Percentiles rank a stretch among this genome's conserved stretches.
These are phyloP conservation scores for Torrubiellomyces zombiae DNA, from an alignment of 2,329 filamentous ascomycete species.

Conservation along the genomic window DNA sequence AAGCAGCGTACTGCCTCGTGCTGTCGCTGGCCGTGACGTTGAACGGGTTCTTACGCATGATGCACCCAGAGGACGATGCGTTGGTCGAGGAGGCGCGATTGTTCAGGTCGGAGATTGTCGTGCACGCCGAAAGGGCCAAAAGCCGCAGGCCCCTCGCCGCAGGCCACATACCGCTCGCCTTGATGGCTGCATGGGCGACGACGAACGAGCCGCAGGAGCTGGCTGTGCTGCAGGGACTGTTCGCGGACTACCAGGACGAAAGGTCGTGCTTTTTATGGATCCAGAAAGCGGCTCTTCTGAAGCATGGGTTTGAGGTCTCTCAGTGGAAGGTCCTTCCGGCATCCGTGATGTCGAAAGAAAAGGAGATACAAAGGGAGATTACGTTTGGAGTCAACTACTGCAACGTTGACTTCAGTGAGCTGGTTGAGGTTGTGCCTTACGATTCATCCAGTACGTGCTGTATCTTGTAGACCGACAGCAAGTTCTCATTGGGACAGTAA, in stretches of 20 bases:
- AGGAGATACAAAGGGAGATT: no score
- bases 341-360: no score
- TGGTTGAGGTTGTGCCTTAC: no score
- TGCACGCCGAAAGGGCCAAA: slow-evolving; percentile 7
- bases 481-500: no score
- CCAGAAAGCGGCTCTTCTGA: no score
- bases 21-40: slow-evolving; percentile 8
- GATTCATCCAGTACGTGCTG: no score
- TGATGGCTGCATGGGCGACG: slow-evolving; percentile 11
- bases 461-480: no score
- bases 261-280: no score
- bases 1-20: slow-evolving; percentile 7
- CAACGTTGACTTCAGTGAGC: no score
- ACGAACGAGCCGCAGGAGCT: slow-evolving; percentile 11
- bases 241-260: slow-evolving; percentile 9
- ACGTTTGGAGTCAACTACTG: no score
- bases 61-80: slow-evolving; percentile 4
- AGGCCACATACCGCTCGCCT: slow-evolving; percentile 10
- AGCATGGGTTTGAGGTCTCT: no score
- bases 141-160: slow-evolving; percentile 12
- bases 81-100: slow-evolving; percentile 6
- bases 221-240: slow-evolving; percentile 2
- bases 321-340: no score
- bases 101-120: slow-evolving; percentile 9
- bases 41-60: slow-evolving; percentile 10